Evolutionary conservation across 2,329 filamentous ascomycete species (phyloP).

Genomic region (Emergomyces pasteurianus): DNA sequence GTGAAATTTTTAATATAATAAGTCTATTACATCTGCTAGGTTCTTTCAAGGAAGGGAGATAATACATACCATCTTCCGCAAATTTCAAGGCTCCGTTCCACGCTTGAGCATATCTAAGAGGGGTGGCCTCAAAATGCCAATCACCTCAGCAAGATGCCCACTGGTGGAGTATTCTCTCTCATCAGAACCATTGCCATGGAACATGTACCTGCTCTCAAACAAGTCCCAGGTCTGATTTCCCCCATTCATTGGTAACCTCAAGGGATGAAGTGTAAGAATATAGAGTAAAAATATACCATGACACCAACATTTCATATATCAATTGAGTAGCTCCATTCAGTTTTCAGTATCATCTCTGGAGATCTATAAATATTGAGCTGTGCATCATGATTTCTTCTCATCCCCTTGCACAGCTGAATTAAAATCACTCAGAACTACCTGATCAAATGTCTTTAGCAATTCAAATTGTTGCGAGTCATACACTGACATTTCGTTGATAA

Average conservation of each 20-base stretch:
- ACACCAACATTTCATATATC: slow-evolving; percentile 42
- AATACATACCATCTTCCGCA: slow-evolving; percentile 23
- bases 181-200: slow-evolving; percentile 29
- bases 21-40: slow-evolving; percentile 3
- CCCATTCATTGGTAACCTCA: background rate
- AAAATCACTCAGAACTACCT: slow-evolving; percentile 27
- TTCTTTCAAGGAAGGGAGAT: background rate
- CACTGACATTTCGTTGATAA: slow-evolving; percentile 19
- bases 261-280: background rate
- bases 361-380: slow-evolving; percentile 27
- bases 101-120: slow-evolving; percentile 24
- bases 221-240: too few species aligned
- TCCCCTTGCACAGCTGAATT: slow-evolving; percentile 26
- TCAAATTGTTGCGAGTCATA: slow-evolving; percentile 26
- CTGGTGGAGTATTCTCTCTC: slow-evolving; percentile 25
- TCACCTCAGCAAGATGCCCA: too few species aligned
- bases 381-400: slow-evolving; percentile 33
- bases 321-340: slow-evolving; percentile 34
- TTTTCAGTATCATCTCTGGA: slow-evolving; percentile 36
- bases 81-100: slow-evolving; percentile 30
- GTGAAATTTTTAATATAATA: slow-evolving; percentile 6
- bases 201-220: slow-evolving; percentile 36
- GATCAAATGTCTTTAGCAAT: slow-evolving; percentile 21
- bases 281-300: slow-evolving; percentile 26
- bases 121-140: slow-evolving; percentile 34